phyloP scores from a whole-genome alignment of 805 yeast genomes.

The Nakazawaea siamensis region DNA sequence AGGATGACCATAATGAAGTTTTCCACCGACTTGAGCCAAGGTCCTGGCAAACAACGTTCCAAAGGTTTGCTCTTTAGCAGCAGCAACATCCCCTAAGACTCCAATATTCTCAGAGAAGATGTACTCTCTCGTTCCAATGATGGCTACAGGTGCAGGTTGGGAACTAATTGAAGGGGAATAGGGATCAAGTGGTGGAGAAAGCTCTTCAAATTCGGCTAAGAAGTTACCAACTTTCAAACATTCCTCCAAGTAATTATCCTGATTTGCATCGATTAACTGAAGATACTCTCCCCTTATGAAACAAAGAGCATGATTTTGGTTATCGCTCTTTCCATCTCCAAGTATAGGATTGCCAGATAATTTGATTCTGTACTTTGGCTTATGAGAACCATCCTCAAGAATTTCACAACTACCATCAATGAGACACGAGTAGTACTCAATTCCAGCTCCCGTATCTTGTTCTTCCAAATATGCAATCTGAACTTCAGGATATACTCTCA shows the following conservation, averaged over 20 bases:
- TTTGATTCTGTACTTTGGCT: conserved; percentile 55
- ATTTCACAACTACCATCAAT: conserved; percentile 67
- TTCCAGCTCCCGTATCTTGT: conserved; percentile 34
- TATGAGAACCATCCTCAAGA: conserved; percentile 45
- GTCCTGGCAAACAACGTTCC: conserved; percentile 82
- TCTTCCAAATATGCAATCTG: conserved; percentile 57
- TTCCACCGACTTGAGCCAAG: conserved; percentile 74
- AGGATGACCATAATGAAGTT: conserved; percentile 82
- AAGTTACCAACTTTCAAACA: conserved; percentile 72
- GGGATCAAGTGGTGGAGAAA: conserved; percentile 17
- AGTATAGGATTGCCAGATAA: conserved; percentile 76
- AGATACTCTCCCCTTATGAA: conserved; percentile 77
- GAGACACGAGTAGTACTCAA: conserved; percentile 51
- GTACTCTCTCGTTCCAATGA: conserved; percentile 78
- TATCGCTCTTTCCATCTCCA: conserved; percentile 83
- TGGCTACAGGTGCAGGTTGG: conserved; percentile 57
- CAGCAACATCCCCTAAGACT: conserved; percentile 77
- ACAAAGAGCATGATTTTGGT: conserved; percentile 69
- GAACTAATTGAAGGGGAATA: conserved; percentile 19
- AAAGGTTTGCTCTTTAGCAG: conserved; percentile 83
- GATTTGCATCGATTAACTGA: conserved; percentile 78
- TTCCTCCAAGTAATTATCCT: conserved; percentile 76
- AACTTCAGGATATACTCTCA: conserved; percentile 60
- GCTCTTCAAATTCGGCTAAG: conserved; percentile 69
- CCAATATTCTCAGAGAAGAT: conserved; percentile 80